These are phyloP conservation scores for Ligustrum vulgare DNA, from an alignment of 257 asterid species.

Conservation along the genomic window DNA sequence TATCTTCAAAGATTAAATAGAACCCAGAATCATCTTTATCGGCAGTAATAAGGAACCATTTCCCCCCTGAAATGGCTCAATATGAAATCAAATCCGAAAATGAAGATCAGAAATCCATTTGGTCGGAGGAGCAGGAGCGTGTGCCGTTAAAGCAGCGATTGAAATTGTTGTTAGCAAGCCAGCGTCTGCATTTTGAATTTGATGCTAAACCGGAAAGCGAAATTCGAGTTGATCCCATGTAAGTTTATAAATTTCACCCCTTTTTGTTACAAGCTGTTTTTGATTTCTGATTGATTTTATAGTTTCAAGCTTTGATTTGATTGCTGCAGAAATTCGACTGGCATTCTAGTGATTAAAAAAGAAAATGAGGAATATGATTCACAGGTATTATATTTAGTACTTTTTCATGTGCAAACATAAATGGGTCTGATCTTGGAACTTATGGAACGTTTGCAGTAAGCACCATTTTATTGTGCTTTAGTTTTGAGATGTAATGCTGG, in stretches of 20 bases:
- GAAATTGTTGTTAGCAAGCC: conserved; percentile 50
- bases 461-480: background rate
- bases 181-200: conserved; percentile 17
- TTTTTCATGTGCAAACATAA: background rate
- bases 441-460: background rate
- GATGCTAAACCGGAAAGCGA: conserved; percentile 21
- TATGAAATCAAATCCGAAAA: conserved; percentile 22
- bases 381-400: conserved; percentile 31
- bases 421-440: background rate
- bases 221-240: conserved; percentile 19
- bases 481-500: background rate
- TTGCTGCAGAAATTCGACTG: conserved; percentile 35
- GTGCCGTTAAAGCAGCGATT: conserved; percentile 74
- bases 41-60: background rate
- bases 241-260: background rate
- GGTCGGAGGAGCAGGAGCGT: conserved; percentile 53
- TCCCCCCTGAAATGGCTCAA: conserved; percentile 23
- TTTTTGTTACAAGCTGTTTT: background rate
- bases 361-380: conserved; percentile 28
- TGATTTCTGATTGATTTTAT: background rate
- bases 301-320: background rate
- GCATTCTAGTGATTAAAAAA: conserved; percentile 18
- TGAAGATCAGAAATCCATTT: conserved; percentile 24
- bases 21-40: background rate
- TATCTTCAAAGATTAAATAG: background rate